These are phyloP conservation scores for Cyberlindnera nakhonratchasimensis DNA, from an alignment of 805 yeast genomes.

Conservation along the genomic window DNA sequence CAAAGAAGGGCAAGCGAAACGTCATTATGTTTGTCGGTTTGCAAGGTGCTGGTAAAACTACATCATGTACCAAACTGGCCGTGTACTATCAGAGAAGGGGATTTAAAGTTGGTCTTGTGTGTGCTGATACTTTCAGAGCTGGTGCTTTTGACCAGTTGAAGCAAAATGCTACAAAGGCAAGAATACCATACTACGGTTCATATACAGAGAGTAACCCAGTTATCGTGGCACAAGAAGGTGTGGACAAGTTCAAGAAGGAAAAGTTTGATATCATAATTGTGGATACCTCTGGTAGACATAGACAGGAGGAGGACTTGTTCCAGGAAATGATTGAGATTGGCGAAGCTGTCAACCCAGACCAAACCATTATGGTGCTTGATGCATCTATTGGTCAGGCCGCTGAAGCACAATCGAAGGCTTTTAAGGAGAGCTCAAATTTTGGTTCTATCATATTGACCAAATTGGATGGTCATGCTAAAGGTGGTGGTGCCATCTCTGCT, in stretches of 20 bases:
- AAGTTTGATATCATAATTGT: constrained; percentile 91
- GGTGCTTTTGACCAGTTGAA: constrained; percentile 99
- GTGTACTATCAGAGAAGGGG: constrained; percentile 92
- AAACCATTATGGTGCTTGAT: constrained; percentile 95
- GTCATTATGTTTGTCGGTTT: constrained; percentile 97
- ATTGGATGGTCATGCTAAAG: constrained; percentile 98
- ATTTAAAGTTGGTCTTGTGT: constrained; percentile 90
- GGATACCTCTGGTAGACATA: constrained; percentile 97
- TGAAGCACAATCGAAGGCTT: constrained; percentile 89
- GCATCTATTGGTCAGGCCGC: constrained; percentile 99
- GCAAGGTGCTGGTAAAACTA: constrained; percentile 98
- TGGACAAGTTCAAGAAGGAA: constrained; percentile 83
- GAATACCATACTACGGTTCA: constrained; percentile 91
- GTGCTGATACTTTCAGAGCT: constrained; percentile 99
- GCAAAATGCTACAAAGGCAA: constrained; percentile 94
- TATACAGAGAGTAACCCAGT: constrained; percentile 96
- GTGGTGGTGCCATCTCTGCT: constrained; percentile 99
- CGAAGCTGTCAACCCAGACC: constrained; percentile 84
- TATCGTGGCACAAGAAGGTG: constrained; percentile 87
- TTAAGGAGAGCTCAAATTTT: constrained; percentile 87
- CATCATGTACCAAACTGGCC: constrained; percentile 95
- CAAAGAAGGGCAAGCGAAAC: constrained; percentile 74
- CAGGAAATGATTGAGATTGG: constrained; percentile 94
- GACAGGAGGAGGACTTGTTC: constrained; percentile 88
- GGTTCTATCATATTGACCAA: constrained; percentile 94